Percentiles rank a stretch among this genome's conserved stretches.
These are phyloP conservation scores for Austroboletus festivus DNA, from an alignment of 768 basidiomycete genomes.

Conservation along the genomic window DNA sequence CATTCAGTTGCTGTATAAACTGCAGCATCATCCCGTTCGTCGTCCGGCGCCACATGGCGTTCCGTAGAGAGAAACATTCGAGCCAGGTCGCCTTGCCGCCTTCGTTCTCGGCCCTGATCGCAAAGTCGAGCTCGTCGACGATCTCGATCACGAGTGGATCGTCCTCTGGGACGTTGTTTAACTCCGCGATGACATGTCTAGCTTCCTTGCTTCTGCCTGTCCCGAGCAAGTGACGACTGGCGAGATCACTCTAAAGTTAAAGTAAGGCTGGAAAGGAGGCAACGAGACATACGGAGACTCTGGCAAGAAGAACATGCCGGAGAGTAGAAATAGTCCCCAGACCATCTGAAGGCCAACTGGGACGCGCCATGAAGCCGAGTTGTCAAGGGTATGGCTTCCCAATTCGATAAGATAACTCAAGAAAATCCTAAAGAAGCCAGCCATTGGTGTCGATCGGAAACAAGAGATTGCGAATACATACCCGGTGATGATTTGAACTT, in stretches of 20 bases:
- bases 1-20: constrained; percentile 74
- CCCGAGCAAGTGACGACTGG: constrained; percentile 71
- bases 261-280: neutral
- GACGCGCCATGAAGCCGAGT: constrained; percentile 68
- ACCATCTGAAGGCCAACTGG: constrained; percentile 73
- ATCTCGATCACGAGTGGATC: constrained; percentile 57
- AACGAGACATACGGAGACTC: constrained; percentile 62
- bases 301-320: constrained; percentile 71
- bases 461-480: constrained; percentile 24
- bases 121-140: constrained; percentile 62
- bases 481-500: constrained; percentile 75
- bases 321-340: constrained; percentile 64
- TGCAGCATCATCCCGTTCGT: constrained; percentile 78
- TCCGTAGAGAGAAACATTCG: constrained; percentile 71
- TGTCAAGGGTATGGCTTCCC: constrained; percentile 52
- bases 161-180: constrained; percentile 62
- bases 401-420: constrained; percentile 72
- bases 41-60: constrained; percentile 70
- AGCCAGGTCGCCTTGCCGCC: constrained; percentile 77
- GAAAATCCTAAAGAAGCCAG: constrained; percentile 51
- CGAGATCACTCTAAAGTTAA: neutral
- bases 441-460: neutral
- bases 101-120: constrained; percentile 70
- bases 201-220: constrained; percentile 52
- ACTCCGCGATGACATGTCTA: constrained; percentile 55